Evolutionary conservation across 345 rosid species (phyloP).

Genomic region (Camelina neglecta): DNA sequence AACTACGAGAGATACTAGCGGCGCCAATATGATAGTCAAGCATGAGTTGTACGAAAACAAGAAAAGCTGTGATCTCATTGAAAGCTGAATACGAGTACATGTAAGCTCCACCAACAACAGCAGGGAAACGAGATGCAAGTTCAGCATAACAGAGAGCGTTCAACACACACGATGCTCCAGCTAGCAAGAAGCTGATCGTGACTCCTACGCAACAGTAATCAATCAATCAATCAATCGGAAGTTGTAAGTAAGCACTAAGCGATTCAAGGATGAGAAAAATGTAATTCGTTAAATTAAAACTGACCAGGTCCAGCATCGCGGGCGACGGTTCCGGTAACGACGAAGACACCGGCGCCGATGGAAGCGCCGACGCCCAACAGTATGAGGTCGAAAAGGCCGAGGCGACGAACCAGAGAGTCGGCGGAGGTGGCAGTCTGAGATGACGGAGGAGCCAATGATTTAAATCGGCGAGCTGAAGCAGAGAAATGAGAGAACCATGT

Average conservation of each 20-base stretch:
- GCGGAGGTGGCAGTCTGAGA: constrained; percentile 42
- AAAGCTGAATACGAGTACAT: constrained; percentile 82
- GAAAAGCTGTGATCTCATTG: constrained; percentile 92
- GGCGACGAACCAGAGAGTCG: constrained; percentile 78
- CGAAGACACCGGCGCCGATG: constrained; percentile 94
- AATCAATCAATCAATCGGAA: not conserved
- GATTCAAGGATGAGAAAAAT: not conserved
- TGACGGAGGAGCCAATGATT: constrained; percentile 50
- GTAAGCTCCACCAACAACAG: constrained; percentile 97
- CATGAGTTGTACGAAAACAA: constrained; percentile 91
- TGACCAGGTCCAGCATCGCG: constrained; percentile 95
- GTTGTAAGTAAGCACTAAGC: constrained; percentile 1
- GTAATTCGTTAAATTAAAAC: not conserved
- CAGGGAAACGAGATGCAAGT: constrained; percentile 86
- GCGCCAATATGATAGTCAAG: constrained; percentile 96
- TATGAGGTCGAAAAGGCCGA: constrained; percentile 80
- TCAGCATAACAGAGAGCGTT: constrained; percentile 98
- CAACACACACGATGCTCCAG: constrained; percentile 87
- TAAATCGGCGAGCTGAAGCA: constrained; percentile 74
- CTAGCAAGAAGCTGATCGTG: constrained; percentile 81
- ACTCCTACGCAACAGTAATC: constrained; percentile 60
- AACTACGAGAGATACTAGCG: constrained; percentile 93
- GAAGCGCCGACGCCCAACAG: constrained; percentile 93
- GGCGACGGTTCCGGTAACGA: constrained; percentile 95
- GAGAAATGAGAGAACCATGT: constrained; percentile 65